phyloP scores from a whole-genome alignment of 805 yeast genomes.

The Kuraishia capsulata region DNA sequence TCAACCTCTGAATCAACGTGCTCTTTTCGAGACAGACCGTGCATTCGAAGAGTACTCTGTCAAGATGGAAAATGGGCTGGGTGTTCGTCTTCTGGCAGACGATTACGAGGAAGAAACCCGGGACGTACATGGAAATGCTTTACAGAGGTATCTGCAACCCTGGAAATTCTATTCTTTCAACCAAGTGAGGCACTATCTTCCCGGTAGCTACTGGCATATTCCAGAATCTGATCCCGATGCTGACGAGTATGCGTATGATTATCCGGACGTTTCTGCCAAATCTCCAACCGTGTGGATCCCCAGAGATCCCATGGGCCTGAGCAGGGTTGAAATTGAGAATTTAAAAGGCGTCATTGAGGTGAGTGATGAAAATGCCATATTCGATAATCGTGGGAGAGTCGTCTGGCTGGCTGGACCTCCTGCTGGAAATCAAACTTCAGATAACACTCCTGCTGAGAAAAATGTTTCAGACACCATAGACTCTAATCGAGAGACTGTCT shows the following conservation, averaged over 20 bases:
- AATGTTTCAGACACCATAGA: neutral
- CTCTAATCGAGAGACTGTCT: too few species aligned
- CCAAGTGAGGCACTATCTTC: slow-evolving; percentile 40
- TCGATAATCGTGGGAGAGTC: slow-evolving; percentile 40
- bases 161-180: slow-evolving; percentile 40
- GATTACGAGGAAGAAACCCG: slow-evolving; percentile 30
- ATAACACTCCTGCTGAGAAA: neutral
- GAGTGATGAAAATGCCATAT: slow-evolving; percentile 58
- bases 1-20: slow-evolving; percentile 7
- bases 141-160: slow-evolving; percentile 44
- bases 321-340: slow-evolving; percentile 47
- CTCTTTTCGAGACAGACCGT: neutral
- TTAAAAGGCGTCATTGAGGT: slow-evolving; percentile 49
- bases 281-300: slow-evolving; percentile 90
- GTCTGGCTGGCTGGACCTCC: slow-evolving; percentile 48
- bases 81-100: slow-evolving; percentile 64
- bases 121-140: slow-evolving; percentile 8
- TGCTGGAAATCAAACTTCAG: neutral
- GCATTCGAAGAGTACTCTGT: slow-evolving; percentile 3
- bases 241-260: slow-evolving; percentile 61
- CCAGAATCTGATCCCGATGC: slow-evolving; percentile 34
- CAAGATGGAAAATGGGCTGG: slow-evolving; percentile 7
- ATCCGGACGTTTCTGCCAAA: slow-evolving; percentile 61
- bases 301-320: slow-evolving; percentile 79
- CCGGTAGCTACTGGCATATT: slow-evolving; percentile 47